Evolutionary conservation across 2,329 filamentous ascomycete genomes (phyloP).

Genomic region (Botrytis medusae): DNA sequence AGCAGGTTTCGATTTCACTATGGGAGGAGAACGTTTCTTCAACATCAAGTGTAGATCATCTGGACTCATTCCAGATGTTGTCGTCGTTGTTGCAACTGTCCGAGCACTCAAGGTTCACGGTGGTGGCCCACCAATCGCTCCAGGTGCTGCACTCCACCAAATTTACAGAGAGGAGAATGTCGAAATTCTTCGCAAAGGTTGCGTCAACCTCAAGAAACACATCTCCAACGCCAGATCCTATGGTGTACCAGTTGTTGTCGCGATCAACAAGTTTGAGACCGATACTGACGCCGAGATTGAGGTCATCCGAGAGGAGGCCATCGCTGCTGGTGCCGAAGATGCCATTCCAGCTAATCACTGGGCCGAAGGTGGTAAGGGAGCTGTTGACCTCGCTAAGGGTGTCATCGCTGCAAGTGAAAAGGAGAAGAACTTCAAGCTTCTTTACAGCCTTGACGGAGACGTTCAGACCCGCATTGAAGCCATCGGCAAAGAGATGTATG

Average conservation of each 20-base stretch:
- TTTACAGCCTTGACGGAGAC: constrained; percentile 76
- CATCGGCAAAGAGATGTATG: constrained; percentile 93
- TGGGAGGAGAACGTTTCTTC: constrained; percentile 99
- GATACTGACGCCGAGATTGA: constrained; percentile 91
- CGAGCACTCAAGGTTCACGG: constrained; percentile 96
- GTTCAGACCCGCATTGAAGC: constrained; percentile 88
- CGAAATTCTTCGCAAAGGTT: constrained; percentile 84
- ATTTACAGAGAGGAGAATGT: constrained; percentile 94
- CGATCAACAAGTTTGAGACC: constrained; percentile 94
- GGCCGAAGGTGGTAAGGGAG: constrained; percentile 90
- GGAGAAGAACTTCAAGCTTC: constrained; percentile 81
- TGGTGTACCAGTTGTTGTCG: constrained; percentile 91
- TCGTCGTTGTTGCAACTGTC: constrained; percentile 93
- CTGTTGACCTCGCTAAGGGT: constrained; percentile 81
- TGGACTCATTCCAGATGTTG: constrained; percentile 86
- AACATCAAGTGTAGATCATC: constrained; percentile 99
- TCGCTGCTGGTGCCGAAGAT: constrained; percentile 89
- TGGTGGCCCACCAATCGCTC: constrained; percentile 88
- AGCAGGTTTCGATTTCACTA: constrained; percentile 98
- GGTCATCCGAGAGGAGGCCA: constrained; percentile 84
- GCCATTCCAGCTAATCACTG: constrained; percentile 95
- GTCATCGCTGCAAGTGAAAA: constrained; percentile 81
- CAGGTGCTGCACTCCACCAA: constrained; percentile 79
- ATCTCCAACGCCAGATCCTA: constrained; percentile 87
- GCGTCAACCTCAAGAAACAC: constrained; percentile 93